A percentile compares a stretch with the other conserved stretches of the same genome.
phyloP scores from a whole-genome alignment of 1,284 basidiomycete species.

The Acaromyces ingoldii region DNA sequence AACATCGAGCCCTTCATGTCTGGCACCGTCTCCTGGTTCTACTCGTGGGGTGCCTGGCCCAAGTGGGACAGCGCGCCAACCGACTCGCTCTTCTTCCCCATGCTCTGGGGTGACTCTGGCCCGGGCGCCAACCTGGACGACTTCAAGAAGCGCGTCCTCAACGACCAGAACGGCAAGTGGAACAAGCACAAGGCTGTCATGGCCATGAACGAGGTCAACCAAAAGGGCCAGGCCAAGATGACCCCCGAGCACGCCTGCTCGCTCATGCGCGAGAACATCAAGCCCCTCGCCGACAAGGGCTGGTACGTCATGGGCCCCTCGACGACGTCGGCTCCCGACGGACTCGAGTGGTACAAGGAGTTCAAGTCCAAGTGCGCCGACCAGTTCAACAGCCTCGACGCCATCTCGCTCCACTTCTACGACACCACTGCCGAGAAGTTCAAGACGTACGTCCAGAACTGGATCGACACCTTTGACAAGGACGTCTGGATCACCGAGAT shows the following conservation, averaged over 20 bases:
- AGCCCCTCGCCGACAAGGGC: constrained; percentile 31
- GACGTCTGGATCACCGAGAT: constrained; percentile 43
- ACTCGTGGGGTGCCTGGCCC: constrained; percentile 33
- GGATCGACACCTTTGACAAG: constrained; percentile 27
- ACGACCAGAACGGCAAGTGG: constrained; percentile 23
- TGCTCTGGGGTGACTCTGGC: constrained; percentile 33
- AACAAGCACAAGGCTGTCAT: constrained; percentile 40
- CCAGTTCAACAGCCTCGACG: constrained; percentile 34
- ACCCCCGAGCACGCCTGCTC: constrained; percentile 21
- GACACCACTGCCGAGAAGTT: constrained; percentile 28
- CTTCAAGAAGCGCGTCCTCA: constrained; percentile 28
- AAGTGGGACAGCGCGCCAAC: constrained; percentile 26
- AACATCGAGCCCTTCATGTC: constrained; percentile 29
- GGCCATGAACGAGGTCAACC: constrained; percentile 44
- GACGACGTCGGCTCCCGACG: constrained; percentile 31
- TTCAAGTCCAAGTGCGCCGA: constrained; percentile 26
- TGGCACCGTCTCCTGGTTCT: constrained; percentile 35
- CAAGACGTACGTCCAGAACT: constrained; percentile 31
- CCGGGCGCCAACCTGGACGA: constrained; percentile 16
- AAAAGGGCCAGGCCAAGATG: constrained; percentile 38
- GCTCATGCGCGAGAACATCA: constrained; percentile 33
- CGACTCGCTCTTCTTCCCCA: constrained; percentile 41
- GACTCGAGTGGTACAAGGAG: constrained; percentile 32
- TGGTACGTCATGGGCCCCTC: constrained; percentile 41
- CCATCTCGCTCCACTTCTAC: constrained; percentile 43